Evolutionary conservation across 140 eudicot species (phyloP), one percentile per base, ranked within the genome.

Genomic region (Senecio squalidus): DNA sequence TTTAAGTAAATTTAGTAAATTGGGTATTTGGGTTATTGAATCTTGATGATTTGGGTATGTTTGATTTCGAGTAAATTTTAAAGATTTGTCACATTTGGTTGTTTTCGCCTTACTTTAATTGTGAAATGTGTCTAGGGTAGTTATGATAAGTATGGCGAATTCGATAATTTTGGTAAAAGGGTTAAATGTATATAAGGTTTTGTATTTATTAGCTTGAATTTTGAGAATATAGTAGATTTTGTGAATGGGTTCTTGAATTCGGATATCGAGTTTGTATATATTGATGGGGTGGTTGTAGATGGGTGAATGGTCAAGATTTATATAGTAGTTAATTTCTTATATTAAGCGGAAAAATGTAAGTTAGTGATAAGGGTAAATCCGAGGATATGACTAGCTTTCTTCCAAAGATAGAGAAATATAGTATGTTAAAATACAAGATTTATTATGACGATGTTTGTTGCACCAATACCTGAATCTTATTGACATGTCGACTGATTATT

Each of bases 21-120:
- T 63, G 36, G 59, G 49, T 73, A 44, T 53, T 2, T 24, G 24
- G 73, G 67, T 70, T 61, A 8, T 34, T 64, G 70, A 64, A 49
- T 51, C 13, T 51, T 25, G 70, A 44, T 38, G 15, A n/a, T 28
- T 52, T 31, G 7, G 48, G 15, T 8, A 36, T 36, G 41, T 36
- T 10, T 36, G 15, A n/a, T 36, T 36, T 36, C 41, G 13, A 10
- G 41, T 36, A 1, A 36, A 36, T 9, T 34, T 34, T 34, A 11
- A 36, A 36, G 15, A 36, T 36, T 9, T 10, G 41, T 2, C 16
- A 36, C 43, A 36, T 36, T 36, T 36, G 43, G 10, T 36, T 36
- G 43, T 36, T 36, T 11, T 36, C n/a, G 43, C 15, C 43, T 36
- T 10, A 6, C 2, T 36, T 36, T 7, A 36, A 13, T 11, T 5